Conservation (phyloP, 2,329 filamentous ascomycete genomes). For the Phyllosticta capitalensis region DNA sequence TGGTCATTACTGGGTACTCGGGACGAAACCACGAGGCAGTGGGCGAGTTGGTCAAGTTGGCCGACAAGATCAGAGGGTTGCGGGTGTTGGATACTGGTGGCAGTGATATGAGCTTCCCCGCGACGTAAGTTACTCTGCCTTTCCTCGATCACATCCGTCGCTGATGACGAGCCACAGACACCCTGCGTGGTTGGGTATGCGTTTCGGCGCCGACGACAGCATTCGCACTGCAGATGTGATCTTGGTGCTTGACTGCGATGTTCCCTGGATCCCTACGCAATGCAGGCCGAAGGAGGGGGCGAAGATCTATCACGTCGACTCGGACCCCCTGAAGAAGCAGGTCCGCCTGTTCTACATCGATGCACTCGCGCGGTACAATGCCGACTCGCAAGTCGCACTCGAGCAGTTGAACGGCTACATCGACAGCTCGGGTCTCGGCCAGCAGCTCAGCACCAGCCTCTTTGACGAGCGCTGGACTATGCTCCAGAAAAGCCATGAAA, state of each 20-base stretch:
- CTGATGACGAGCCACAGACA: conserved; percentile 33
- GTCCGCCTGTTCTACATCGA: conserved; percentile 51
- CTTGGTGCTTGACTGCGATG: conserved; percentile 77
- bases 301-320: conserved; percentile 56
- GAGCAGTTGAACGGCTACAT: conserved; percentile 60
- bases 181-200: conserved; percentile 49
- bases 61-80: conserved; percentile 57
- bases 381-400: conserved; percentile 47
- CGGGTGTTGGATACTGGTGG: conserved; percentile 67
- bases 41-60: conserved; percentile 54
- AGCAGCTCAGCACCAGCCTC: conserved; percentile 30
- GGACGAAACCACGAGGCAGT: conserved; percentile 60
- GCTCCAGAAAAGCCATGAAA: conserved; percentile 49
- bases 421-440: conserved; percentile 34
- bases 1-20: conserved; percentile 61
- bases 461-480: conserved; percentile 42
- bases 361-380: conserved; percentile 42
- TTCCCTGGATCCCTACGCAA: conserved; percentile 84
- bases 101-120: conserved; percentile 74
- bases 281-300: conserved; percentile 48
- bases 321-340: conserved; percentile 56
- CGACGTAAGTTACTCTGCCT: conserved; percentile 10
- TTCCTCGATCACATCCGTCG: too few relatives aligned
- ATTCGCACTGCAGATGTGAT: conserved; percentile 76
- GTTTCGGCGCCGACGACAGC: conserved; percentile 62